These are phyloP conservation scores for Penicillium chermesinum DNA, from an alignment of 495 filamentous ascomycete species.

Conservation along the genomic window DNA sequence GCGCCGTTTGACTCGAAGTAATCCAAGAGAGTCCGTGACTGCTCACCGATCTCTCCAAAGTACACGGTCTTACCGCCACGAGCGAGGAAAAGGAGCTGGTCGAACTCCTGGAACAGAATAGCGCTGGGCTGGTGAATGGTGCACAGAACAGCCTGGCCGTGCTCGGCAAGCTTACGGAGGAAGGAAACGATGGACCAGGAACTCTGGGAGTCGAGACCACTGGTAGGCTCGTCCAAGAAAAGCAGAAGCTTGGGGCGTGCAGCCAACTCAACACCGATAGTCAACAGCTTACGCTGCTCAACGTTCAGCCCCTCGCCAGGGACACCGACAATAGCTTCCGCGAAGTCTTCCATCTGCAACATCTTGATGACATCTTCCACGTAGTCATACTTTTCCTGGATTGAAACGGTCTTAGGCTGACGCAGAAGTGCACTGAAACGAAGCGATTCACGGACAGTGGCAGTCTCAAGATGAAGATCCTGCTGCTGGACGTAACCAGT, in stretches of 20 bases:
- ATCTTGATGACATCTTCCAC: conserved; percentile 89
- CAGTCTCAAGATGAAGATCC: conserved; percentile 78
- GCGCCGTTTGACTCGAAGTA: conserved; percentile 76
- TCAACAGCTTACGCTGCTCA: conserved; percentile 77
- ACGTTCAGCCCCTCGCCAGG: conserved; percentile 84
- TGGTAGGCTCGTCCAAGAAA: conserved; percentile 50
- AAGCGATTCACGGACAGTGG: conserved; percentile 75
- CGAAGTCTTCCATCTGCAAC: conserved; percentile 77
- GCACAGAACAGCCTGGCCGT: conserved; percentile 85
- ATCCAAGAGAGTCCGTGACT: conserved; percentile 59
- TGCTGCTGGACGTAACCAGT: conserved; percentile 94
- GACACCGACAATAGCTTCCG: conserved; percentile 79
- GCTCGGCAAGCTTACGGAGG: conserved; percentile 75
- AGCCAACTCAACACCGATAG: conserved; percentile 79
- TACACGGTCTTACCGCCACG: conserved; percentile 68
- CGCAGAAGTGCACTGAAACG: conserved; percentile 78
- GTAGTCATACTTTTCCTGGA: conserved; percentile 79
- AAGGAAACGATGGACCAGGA: conserved; percentile 78
- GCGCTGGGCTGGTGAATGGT: conserved; percentile 95
- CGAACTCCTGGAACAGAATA: conserved; percentile 88
- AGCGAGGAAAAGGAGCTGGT: conserved; percentile 75
- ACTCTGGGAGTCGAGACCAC: conserved; percentile 57
- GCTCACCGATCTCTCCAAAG: conserved; percentile 77
- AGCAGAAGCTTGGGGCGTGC: conserved; percentile 72
- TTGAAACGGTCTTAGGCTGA: conserved; percentile 65